phyloP scores from a whole-genome alignment of 192 early-diverging fungal species.

The Coemansia sp. region DNA sequence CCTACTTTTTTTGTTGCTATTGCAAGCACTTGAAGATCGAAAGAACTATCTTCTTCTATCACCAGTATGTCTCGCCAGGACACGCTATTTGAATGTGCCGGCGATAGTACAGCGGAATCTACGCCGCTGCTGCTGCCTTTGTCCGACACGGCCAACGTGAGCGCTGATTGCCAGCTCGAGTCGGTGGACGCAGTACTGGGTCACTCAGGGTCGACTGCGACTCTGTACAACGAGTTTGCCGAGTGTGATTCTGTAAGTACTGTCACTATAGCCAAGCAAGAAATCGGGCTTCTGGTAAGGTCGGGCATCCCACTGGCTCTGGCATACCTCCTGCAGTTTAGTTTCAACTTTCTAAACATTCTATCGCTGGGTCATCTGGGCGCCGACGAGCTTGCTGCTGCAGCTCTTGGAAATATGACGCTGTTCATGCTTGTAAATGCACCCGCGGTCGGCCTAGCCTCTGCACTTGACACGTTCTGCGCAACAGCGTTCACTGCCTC shows the following conservation, averaged over 20 bases:
- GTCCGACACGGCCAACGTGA: background rate
- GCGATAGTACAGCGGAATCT: conserved; percentile 13
- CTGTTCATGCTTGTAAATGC: conserved; percentile 65
- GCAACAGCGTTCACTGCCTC: conserved; percentile 41
- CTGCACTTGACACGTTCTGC: conserved; percentile 47
- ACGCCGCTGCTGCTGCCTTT: conserved; percentile 19
- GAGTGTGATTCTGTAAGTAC: conserved; percentile 22
- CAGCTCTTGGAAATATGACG: conserved; percentile 67
- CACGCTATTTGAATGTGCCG: background rate
- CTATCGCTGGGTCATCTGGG: conserved; percentile 62
- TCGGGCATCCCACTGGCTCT: conserved; percentile 53
- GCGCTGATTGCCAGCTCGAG: conserved; percentile 1
- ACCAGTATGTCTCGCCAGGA: background rate
- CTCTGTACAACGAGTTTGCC: conserved; percentile 30
- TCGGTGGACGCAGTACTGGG: background rate
- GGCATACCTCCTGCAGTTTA: conserved; percentile 63
- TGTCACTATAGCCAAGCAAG: conserved; percentile 12
- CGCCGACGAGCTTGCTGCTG: conserved; percentile 62
- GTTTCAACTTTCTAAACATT: conserved; percentile 62
- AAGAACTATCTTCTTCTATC: background rate
- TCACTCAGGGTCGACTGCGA: conserved; percentile 14
- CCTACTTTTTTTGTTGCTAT: background rate
- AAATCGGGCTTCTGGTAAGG: conserved; percentile 8
- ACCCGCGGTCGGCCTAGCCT: conserved; percentile 62
- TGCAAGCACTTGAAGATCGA: background rate